Base-by-base conservation (phyloP, 805 yeast species). In the Candida vaughaniae region DNA sequence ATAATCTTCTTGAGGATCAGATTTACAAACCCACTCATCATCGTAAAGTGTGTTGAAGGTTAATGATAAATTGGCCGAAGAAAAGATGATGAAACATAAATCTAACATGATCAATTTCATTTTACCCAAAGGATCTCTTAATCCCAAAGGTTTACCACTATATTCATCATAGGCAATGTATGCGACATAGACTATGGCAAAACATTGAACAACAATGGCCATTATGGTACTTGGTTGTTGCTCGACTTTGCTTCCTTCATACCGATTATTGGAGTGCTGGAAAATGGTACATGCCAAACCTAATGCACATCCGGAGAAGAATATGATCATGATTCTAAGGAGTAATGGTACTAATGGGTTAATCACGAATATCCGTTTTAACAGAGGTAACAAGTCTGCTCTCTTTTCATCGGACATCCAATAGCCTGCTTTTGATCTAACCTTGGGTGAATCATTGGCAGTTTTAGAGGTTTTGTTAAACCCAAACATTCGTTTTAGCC, bases 111-210 rank as follows among this genome's bases (percentile, higher is more conserved):
- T 77, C 41, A 91, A 72, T 52, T 85, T 73, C 69, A 93, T 75
- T 56, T 93, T 93, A 16, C 85, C 87, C 42, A 77, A 67, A 0
- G 97, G 95, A 43, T 87, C 77, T 48, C 99, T 74, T 30, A 93
- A 69, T 0, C 99, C 99, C 33, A 93, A 59, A 0, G 98, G 99
- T 55, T 87, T 84, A 10, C 96, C 95, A 16, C 82, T 75, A 60
- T 87, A 91, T 60, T 93, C 99, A 59, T 93, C 98, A 52, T 79
- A 80, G 2, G 95, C 80, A 56, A 91, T 86, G 59, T 86, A 89
- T 3, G 81, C 62, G 38, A 89, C 72, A 55, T 93, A 93, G 0
- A 78, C 73, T 17, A 87, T 62, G 3, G 96, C 95, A 43, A 80
- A 69, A 19, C 87, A 67, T 52, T 89, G 91, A 3, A 91, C 95